Evolutionary conservation across 345 rosid species (phyloP), one percentile per base, ranked within the genome.

Genomic region (Arabis hirsuta): DNA sequence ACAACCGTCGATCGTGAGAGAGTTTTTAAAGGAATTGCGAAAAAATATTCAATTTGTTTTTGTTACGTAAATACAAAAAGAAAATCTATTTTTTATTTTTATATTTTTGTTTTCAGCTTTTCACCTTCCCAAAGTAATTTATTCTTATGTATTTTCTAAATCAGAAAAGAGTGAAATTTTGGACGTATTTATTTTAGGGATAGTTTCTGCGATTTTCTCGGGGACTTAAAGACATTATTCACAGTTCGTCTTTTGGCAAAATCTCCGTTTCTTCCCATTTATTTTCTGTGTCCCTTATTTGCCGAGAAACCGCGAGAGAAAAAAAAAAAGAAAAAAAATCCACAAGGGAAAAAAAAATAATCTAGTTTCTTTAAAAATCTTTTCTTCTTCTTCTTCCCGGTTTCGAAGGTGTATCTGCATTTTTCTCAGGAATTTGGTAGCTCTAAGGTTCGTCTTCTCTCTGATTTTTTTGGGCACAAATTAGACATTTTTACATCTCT

Each of bases 261-360:
- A 73, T 12, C 42, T 32, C 38, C 3, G 32, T 9, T 12, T 44
- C 34, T 43, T 16, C 48, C 55, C 78, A 58, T 57, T 39, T 66
- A 50, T 66, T 65, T 57, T 73, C 61, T 58, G 67, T 73, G 67
- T 29, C 73, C 67, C 78, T 57, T 56, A 51, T 74, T 66, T 74
- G 55, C 73, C 3, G 47, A 74, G 73, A 74, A 74, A 67, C 73
- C 62, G 78, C 60, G 19, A 74, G 62, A 67, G 65, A 39, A 19
- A 9, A 14, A 60, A 8, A 1, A 2, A 0, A 6, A 31, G 7
- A 36, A 36, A 36, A 6, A 9, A 36, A 20, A 9, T n/a, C 26
- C 3, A 70, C 41, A 19, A 16, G 16, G 29, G 36, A 11, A 4
- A 32, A 68, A 26, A 6, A 38, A 48, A 14, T 22, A 19, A 5